Evolutionary conservation across 208 protist species (phyloP).

Genomic region (Leishmania guyanensis): DNA sequence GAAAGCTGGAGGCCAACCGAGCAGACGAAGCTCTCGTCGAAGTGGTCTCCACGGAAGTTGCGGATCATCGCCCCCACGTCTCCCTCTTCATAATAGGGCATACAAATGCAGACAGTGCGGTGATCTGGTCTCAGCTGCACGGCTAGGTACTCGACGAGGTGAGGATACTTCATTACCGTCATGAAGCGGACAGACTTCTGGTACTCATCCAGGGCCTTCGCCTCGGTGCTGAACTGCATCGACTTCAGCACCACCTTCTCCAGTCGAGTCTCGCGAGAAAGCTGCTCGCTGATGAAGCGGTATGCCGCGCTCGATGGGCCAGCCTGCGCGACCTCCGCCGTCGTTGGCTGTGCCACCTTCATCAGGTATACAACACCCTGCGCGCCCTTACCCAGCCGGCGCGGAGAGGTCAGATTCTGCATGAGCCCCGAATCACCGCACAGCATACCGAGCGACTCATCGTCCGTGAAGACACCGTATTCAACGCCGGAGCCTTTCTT

Average conservation of each 20-base stretch:
- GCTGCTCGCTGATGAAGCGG: slow-evolving; percentile 34
- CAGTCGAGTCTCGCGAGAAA: slow-evolving; percentile 24
- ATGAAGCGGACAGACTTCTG: slow-evolving; percentile 78
- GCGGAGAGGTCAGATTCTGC: slow-evolving; percentile 34
- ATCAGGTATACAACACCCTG: slow-evolving; percentile 68
- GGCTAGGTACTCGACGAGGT: slow-evolving; percentile 77
- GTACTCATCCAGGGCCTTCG: slow-evolving; percentile 46
- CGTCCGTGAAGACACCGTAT: slow-evolving; percentile 54
- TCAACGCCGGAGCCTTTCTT: slow-evolving; percentile 48
- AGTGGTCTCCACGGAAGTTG: slow-evolving; percentile 39
- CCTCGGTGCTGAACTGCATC: slow-evolving; percentile 39
- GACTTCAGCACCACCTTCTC: slow-evolving; percentile 63
- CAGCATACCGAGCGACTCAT: slow-evolving; percentile 47
- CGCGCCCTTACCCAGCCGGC: slow-evolving; percentile 58
- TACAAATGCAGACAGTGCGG: slow-evolving; percentile 58
- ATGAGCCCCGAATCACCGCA: slow-evolving; percentile 78
- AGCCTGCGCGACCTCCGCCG: slow-evolving; percentile 29
- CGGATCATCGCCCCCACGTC: slow-evolving; percentile 57
- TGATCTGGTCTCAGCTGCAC: slow-evolving; percentile 61
- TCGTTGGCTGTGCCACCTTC: slow-evolving; percentile 34
- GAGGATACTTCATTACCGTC: slow-evolving; percentile 55
- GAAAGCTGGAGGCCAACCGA: slow-evolving; percentile 67
- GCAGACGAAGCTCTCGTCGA: slow-evolving; percentile 61
- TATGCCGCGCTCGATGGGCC: slow-evolving; percentile 30
- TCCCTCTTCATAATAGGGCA: slow-evolving; percentile 78